Base-by-base conservation (phyloP, 805 yeast genomes). In the Nakazawaea sp. region DNA sequence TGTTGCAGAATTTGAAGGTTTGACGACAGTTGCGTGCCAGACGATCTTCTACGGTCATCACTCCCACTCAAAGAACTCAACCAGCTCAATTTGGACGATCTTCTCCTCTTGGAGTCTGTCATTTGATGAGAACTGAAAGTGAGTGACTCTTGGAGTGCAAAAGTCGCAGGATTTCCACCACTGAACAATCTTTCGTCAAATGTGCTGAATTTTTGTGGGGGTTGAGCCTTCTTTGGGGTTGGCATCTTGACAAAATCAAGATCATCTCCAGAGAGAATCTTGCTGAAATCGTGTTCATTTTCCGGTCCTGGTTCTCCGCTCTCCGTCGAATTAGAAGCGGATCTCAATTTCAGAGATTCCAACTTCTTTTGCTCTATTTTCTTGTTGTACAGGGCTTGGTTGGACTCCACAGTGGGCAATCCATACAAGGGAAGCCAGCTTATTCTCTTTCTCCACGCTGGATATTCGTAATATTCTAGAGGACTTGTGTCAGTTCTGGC, bases 351-450 rank as follows among this genome's bases (percentile, higher is more conserved):
- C 25, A 18, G 28, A 10, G 15, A 12, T 36, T 28, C 28, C 23
- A 38, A 15, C 26, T 13, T 28, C 13, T 21, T 30, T 11, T 18
- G 24, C 20, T 36, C 27, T 17, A 20, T 31, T 24, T n/a, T 27
- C 18, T 27, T 24, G 6, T 33, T n/a, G 12, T 18, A n/a, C 11
- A 5, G 24, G 18, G 11, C 26, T 15, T 24, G 23, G n/a, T 26
- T 36, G 4, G 33, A 30, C 16, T 36, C 36, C 16, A 13, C 15
- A 9, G 35, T 35, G 12, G 79, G 78, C 19, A 74, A 51, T 18
- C 47, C 45, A 48, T 62, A 72, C 18, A 72, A 50, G 3, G 81
- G 81, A 26, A 74, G 43, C 47, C 52, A 55, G 36, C 58, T 51
- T 18, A 70, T 33, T 35, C 53, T 39, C 8, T 50, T 55, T 44